Percentiles rank a stretch among this genome's conserved stretches.
Conservation (phyloP, 768 basidiomycete genomes). For the Termitomyces sp. region DNA sequence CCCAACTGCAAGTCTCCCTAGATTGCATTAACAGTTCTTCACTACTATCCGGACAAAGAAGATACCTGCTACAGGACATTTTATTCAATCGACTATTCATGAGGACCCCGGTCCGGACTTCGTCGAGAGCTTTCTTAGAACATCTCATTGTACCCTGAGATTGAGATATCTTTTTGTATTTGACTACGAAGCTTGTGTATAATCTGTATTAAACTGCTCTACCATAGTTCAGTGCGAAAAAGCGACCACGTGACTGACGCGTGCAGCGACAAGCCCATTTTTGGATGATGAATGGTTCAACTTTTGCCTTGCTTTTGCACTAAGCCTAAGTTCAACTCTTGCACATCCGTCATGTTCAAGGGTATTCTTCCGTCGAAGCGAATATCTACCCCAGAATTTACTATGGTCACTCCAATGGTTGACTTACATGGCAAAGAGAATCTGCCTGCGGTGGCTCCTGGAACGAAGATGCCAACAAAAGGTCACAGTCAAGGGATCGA, state of each 20-base stretch:
- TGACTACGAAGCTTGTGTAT: neutral
- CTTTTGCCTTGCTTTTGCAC: neutral
- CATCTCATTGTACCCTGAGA: neutral
- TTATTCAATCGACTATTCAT: neutral
- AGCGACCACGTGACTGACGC: conserved; percentile 11
- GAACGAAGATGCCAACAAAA: conserved; percentile 21
- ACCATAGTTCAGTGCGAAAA: too few species aligned
- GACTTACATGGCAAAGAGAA: conserved; percentile 69
- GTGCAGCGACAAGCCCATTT: conserved; percentile 3
- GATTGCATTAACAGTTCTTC: conserved; percentile 1
- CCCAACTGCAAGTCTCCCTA: conserved; percentile 48
- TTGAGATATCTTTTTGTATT: neutral
- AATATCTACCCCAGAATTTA: conserved; percentile 62
- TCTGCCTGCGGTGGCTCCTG: conserved; percentile 24
- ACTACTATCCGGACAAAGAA: neutral
- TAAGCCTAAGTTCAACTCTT: conserved; percentile 10
- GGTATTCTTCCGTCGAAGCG: conserved; percentile 70
- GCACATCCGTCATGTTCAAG: conserved; percentile 64
- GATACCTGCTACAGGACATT: neutral
- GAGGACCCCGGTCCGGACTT: neutral
- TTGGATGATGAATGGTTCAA: conserved; percentile 8
- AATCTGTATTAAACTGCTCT: neutral
- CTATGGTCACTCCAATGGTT: conserved; percentile 56
- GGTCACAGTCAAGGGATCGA: conserved; percentile 27
- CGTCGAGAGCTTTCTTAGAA: neutral